Conservation (phyloP, 352 stramenopile species). For the Phytophthora ramorum region DNA sequence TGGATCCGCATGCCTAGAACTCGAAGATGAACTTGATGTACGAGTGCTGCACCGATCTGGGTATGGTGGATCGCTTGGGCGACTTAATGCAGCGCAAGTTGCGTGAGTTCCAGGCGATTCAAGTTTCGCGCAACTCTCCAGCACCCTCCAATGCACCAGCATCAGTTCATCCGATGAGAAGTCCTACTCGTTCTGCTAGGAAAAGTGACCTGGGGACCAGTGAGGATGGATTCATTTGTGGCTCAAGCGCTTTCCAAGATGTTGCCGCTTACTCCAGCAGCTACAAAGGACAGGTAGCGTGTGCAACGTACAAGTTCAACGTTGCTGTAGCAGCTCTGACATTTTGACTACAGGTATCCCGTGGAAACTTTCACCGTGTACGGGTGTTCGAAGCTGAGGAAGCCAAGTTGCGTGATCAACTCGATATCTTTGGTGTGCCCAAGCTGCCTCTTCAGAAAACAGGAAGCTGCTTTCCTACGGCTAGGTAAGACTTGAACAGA, state of each 20-base stretch:
- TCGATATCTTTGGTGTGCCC: constrained; percentile 72
- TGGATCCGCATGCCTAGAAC: constrained; percentile 38
- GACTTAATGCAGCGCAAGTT: constrained; percentile 76
- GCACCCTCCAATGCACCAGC: not conserved
- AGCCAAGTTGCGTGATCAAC: constrained; percentile 51
- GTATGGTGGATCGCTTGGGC: constrained; percentile 55
- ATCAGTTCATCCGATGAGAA: constrained; percentile 24
- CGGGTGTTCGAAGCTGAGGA: constrained; percentile 69
- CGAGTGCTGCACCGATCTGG: constrained; percentile 63
- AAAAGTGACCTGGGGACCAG: constrained; percentile 28
- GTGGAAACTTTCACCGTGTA: constrained; percentile 56
- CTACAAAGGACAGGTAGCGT: constrained; percentile 58
- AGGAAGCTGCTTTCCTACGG: constrained; percentile 13
- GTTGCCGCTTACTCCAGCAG: constrained; percentile 64
- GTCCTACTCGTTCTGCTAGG: constrained; percentile 28
- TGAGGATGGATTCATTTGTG: constrained; percentile 69
- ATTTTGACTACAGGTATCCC: constrained; percentile 27
- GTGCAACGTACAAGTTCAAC: not conserved
- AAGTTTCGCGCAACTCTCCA: constrained; percentile 45
- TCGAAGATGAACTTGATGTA: constrained; percentile 67
- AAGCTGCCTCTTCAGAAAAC: constrained; percentile 45
- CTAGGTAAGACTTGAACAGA: constrained; percentile 13
- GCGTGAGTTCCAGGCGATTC: constrained; percentile 49
- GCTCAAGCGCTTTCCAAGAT: constrained; percentile 62
- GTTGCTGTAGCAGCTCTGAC: not conserved